Conservation (phyloP, 805 yeast species). For the Priceomyces medius region DNA sequence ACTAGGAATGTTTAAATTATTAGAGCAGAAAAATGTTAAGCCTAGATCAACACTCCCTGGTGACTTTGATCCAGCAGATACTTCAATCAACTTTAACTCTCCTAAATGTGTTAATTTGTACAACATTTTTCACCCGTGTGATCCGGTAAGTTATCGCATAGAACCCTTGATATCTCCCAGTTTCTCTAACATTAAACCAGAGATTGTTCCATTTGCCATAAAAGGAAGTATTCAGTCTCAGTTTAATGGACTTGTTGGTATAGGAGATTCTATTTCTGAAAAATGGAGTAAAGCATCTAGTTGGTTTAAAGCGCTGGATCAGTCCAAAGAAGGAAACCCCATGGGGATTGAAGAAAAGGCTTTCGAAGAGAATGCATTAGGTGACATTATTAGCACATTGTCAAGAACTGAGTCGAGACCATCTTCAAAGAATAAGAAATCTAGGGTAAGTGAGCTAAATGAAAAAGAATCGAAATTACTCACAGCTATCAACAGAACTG, state of each 20-base stretch:
- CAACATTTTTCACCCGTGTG: constrained; percentile 87
- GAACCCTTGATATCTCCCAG: constrained; percentile 72
- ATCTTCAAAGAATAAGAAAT: constrained; percentile 18
- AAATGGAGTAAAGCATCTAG: constrained; percentile 33
- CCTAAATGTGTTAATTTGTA: constrained; percentile 69
- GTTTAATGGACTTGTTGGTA: constrained; percentile 40
- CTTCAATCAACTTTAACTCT: constrained; percentile 22
- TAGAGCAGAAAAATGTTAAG: constrained; percentile 61
- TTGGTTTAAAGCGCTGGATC: constrained; percentile 25
- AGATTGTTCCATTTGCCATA: constrained; percentile 53
- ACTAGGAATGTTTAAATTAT: constrained; percentile 77
- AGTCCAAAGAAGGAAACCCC: constrained; percentile 6
- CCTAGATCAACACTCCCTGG: constrained; percentile 30
- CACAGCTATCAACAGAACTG: constrained; percentile 58
- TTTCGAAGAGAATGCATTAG: constrained; percentile 37
- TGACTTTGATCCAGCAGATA: constrained; percentile 22
- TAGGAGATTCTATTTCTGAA: constrained; percentile 39
- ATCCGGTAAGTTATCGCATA: constrained; percentile 84
- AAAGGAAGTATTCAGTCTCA: constrained; percentile 53
- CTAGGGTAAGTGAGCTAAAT: constrained; percentile 25
- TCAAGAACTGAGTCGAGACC: constrained; percentile 16
- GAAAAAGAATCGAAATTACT: constrained; percentile 34
- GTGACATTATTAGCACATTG: constrained; percentile 37
- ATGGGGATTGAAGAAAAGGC: constrained; percentile 15
- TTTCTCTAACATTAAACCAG: constrained; percentile 53